phyloP scores from a whole-genome alignment of 345 rosid species.

The Rhodamnia argentea region DNA sequence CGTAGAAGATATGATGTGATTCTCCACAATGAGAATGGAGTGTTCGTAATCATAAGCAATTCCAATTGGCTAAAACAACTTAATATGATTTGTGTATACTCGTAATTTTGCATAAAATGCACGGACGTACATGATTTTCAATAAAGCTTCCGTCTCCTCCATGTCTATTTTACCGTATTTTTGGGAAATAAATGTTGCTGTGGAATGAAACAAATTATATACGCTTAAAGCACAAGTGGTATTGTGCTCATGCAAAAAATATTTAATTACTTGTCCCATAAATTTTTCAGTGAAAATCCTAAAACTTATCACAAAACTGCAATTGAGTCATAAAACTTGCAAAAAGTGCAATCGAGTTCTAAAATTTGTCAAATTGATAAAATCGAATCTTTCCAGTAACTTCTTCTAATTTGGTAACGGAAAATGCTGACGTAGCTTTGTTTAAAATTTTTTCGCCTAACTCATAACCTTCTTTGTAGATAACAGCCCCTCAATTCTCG shows the following conservation, averaged over 20 bases:
- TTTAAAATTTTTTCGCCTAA: background rate
- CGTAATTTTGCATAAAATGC: background rate
- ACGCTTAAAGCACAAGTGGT: background rate
- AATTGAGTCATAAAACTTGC: too few species aligned
- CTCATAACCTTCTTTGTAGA: conserved; percentile 47
- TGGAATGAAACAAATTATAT: background rate
- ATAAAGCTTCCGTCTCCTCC: background rate
- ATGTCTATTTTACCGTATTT: background rate
- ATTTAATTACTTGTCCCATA: background rate
- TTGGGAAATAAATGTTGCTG: background rate
- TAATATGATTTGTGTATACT: too few species aligned
- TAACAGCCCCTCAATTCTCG: conserved; percentile 28
- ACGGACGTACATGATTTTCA: background rate
- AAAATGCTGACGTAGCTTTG: too few species aligned
- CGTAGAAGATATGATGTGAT: background rate
- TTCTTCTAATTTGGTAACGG: too few species aligned
- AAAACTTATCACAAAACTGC: too few species aligned
- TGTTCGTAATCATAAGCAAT: background rate
- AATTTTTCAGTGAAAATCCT: too few species aligned
- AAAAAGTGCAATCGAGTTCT: too few species aligned
- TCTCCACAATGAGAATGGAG: background rate
- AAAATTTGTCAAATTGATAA: too few species aligned
- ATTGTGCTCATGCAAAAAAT: background rate
- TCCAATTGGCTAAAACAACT: background rate
- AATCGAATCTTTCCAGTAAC: too few species aligned